Evolutionary conservation across 768 basidiomycete genomes (phyloP), one percentile per base, ranked within the genome.

Genomic region (Pleurotus tuber-regium): DNA sequence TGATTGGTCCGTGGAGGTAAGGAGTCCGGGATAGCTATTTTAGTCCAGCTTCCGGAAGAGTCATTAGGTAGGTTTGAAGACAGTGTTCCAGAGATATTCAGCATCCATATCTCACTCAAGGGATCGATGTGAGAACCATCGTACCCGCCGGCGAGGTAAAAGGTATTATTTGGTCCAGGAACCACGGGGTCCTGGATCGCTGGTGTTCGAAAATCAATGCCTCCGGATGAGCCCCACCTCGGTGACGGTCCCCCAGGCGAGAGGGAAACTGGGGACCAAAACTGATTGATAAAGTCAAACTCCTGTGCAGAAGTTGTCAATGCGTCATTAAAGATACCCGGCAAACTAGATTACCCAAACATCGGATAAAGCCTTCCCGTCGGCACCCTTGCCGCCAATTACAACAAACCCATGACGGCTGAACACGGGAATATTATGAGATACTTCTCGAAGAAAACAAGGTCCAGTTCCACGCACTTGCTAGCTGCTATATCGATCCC

Each of bases 401-500:
- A 92, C 70, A 26, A 92, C 69, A 62, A 91, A 87, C 21, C 83
- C 86, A 50, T 78, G 78, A 33, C 90, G 89, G 63, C 88, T 90
- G 56, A n/a, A n/a, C n/a, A n/a, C 10, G 55, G 53, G 46, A 31
- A 49, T 50, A 47, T 54, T 54, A 46, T 61, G 52, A 57, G 53
- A 29, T 4, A 54, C 19, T 40, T 39, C 10, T 25, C 33, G n/a
- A 23, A 23, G 28, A 47, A 38, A 58, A 19, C 36, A 44, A 26
- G 40, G 52, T 40, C 29, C 28, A 14, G 0, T 40, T 44, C 24
- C 33, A 78, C 87, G 58, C 52, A 89, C 89, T 91, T 87, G 86
- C 85, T 92, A 9, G 88, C 87, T 39, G 88, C 89, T 56, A 78
- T 79, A 70, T 92, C 90, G 18, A 72, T 68, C 4, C 87, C 90